A percentile compares a stretch with the other conserved stretches of the same genome.
Conservation (phyloP, 2,329 filamentous ascomycete species). For the Trichoderma simmonsii region DNA sequence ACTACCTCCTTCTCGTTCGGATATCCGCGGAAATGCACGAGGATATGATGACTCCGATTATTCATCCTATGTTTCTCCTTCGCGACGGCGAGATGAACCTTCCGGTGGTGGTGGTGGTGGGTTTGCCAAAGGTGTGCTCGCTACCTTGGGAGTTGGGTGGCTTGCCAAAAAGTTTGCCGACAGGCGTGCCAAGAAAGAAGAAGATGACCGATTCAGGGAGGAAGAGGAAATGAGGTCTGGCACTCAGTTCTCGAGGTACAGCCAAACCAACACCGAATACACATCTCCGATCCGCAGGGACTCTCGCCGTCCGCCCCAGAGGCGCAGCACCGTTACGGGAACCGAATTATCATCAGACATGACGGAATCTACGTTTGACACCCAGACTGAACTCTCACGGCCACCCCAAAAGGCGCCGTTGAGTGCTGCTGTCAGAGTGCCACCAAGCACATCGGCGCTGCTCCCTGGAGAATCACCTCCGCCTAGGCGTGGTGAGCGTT, state of each 20-base stretch:
- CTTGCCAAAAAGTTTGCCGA: conserved; percentile 63
- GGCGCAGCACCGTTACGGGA: conserved; percentile 32
- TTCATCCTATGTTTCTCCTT: conserved; percentile 61
- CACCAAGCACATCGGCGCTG: conserved; percentile 21
- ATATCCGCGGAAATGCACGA: conserved; percentile 36
- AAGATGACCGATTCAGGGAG: conserved; percentile 45
- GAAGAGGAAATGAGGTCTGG: conserved; percentile 59
- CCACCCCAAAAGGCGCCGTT: conserved; percentile 20
- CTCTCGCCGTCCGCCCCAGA: conserved; percentile 29
- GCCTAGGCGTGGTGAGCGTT: conserved; percentile 32
- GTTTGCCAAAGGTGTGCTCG: conserved; percentile 56
- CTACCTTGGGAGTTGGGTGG: conserved; percentile 65
- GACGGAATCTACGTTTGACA: conserved; percentile 37
- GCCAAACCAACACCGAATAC: conserved; percentile 68
- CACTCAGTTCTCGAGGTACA: conserved; percentile 61
- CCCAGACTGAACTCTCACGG: conserved; percentile 29
- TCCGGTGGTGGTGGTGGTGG: conserved; percentile 47
- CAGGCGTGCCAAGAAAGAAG: conserved; percentile 47
- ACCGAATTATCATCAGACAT: conserved; percentile 34
- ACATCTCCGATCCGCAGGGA: conserved; percentile 45
- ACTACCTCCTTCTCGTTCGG: conserved; percentile 45
- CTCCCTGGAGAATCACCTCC: conserved; percentile 28
- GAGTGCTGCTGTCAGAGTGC: conserved; percentile 24
- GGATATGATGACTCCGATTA: conserved; percentile 54
- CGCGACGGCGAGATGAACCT: conserved; percentile 47